Conservation (phyloP, 2,329 filamentous ascomycete species). For the Arthroderma uncinatum region DNA sequence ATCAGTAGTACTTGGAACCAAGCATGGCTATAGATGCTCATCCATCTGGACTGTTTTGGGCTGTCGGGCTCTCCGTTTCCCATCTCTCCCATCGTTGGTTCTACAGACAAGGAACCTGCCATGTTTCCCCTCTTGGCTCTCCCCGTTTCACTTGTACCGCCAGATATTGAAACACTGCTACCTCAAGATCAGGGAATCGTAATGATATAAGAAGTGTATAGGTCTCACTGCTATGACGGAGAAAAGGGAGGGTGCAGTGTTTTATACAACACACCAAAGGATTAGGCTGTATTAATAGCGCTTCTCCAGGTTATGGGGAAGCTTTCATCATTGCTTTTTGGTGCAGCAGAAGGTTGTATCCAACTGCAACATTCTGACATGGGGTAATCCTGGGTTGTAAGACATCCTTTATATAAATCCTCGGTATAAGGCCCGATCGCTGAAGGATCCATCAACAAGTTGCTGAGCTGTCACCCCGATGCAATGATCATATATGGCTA, state of each 20-base stretch:
- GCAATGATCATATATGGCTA: no score
- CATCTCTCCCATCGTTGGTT: not conserved
- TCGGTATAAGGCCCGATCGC: not conserved
- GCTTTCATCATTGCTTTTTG: not conserved
- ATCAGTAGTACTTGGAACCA: conserved; percentile 42
- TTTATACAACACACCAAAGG: not conserved
- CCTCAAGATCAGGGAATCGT: not conserved
- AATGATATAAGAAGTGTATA: no score
- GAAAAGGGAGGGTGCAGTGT: not conserved
- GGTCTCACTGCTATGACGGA: no score
- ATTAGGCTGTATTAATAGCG: not conserved
- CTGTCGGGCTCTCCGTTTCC: not conserved
- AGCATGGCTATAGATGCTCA: conserved; percentile 31
- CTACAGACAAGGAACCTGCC: not conserved
- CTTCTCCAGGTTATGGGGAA: not conserved
- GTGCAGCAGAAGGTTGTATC: not conserved
- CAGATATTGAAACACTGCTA: no score
- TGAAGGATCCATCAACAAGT: not conserved
- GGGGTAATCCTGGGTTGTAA: not conserved
- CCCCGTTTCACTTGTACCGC: not conserved
- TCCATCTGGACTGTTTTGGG: not conserved
- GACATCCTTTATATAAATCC: not conserved
- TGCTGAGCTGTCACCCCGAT: not conserved
- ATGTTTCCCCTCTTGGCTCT: not conserved
- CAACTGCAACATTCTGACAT: not conserved